Evolutionary conservation across 2,329 filamentous ascomycete species (phyloP), one percentile per base, ranked within the genome.

Genomic region (Cercospora sesami): DNA sequence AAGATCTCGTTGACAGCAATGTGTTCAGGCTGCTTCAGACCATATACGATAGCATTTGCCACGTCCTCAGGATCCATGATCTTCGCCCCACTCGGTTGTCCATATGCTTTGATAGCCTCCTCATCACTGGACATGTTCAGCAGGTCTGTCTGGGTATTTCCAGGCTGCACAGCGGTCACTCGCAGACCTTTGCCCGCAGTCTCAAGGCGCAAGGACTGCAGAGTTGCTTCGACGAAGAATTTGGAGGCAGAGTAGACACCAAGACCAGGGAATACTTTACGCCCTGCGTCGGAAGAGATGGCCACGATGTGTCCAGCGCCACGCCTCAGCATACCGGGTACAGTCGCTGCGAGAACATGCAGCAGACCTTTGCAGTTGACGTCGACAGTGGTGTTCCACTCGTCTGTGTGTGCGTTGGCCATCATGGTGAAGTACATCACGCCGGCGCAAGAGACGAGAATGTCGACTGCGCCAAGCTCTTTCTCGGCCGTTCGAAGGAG

Each of bases 351-450:
- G 3, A 94, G 83, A 72, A 88, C 89, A 82, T 94, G 86, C 64
- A 94, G 82, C 1, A 94, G 84, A 42, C 91, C 91, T 80, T 94
- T 94, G 87, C 91, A 94, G 82, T 94, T 94, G 73, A 94, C 90
- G 74, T 94, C 91, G 51, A 94, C 91, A 0, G 91, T 94, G 67
- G 87, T 89, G 71, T 93, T 89, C 91, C 91, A 94, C 74, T 94
- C 89, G 5, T 91, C 90, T 0, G 83, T 86, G 71, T 90, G 86
- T 16, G 83, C 85, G 76, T 93, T 94, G 66, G 89, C 87, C 91
- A 94, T 94, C 88, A 94, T 89, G 64, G 91, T 94, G 80, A 89
- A 94, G 81, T 94, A 94, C 91, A 94, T 94, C 76, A 94, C 91
- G 39, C 91, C 91, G 0, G 91, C 92, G 75, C 91, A 92, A 48